phyloP scores from a whole-genome alignment of 2,329 filamentous ascomycete genomes.

The Diaporthe helianthi region DNA sequence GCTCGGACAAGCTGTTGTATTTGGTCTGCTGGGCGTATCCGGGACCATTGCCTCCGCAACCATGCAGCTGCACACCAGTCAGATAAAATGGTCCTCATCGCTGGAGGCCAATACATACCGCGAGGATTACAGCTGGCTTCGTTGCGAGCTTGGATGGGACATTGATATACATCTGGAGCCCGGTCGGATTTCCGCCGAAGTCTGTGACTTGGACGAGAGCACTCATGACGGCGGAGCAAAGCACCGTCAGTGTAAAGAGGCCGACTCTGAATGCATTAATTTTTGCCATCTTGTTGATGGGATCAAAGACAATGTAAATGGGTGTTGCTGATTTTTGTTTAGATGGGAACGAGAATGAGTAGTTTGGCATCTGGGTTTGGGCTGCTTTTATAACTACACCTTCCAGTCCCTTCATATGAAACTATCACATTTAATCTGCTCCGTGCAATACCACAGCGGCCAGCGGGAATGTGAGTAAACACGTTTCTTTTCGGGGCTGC shows the following conservation, averaged over 20 bases:
- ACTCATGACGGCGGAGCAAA: not conserved
- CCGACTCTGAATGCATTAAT: not conserved
- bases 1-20: constrained; percentile 50
- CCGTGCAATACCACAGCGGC: not conserved
- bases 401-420: not conserved
- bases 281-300: not conserved
- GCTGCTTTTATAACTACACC: not conserved
- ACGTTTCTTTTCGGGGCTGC: not conserved
- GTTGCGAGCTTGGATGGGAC: constrained; percentile 42
- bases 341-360: not conserved
- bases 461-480: not conserved
- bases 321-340: not conserved
- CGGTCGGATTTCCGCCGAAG: constrained; percentile 46
- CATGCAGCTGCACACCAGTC: constrained; percentile 46
- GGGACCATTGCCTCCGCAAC: constrained; percentile 53
- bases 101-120: constrained; percentile 37
- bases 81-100: not conserved
- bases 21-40: constrained; percentile 49
- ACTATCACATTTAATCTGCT: not conserved
- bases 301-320: too few relatives aligned
- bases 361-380: not conserved
- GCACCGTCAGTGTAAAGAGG: not conserved
- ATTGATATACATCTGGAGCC: constrained; percentile 51
- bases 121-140: constrained; percentile 54
- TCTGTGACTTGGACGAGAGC: constrained; percentile 34